A percentile compares a stretch with the other conserved stretches of the same genome.
phyloP scores from a whole-genome alignment of 169 alveolate species.

The Besnoitia besnoiti region DNA sequence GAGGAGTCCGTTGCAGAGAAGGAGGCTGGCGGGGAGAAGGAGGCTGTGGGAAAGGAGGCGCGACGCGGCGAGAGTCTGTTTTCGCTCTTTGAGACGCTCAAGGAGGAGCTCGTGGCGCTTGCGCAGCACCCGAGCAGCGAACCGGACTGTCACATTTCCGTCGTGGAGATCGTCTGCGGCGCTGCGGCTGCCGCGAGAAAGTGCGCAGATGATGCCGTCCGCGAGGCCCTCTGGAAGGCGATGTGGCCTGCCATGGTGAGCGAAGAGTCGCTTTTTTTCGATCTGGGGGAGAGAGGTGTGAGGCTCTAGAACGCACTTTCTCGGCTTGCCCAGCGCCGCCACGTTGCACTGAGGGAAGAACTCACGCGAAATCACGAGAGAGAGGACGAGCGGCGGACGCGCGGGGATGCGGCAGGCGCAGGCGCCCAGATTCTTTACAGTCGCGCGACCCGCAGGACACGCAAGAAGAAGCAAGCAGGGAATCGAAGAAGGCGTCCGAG shows the following conservation, averaged over 20 bases:
- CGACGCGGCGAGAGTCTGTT: not conserved
- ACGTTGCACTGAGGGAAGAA: no score
- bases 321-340: no score
- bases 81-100: not conserved
- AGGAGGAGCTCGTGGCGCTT: not conserved
- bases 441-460: no score
- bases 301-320: no score
- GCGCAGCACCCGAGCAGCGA: not conserved
- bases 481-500: no score
- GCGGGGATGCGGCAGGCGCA: no score
- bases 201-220: not conserved
- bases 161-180: constrained; percentile 7
- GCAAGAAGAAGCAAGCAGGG: no score
- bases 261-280: not conserved
- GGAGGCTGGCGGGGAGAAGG: not conserved
- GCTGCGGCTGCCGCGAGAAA: constrained; percentile 20
- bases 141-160: not conserved
- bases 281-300: no score
- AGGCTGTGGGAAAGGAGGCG: not conserved
- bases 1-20: not conserved
- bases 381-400: no score
- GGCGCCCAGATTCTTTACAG: no score
- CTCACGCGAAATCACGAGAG: no score
- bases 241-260: constrained; percentile 33
- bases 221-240: constrained; percentile 1